Conservation (phyloP, 1,139 yeast genomes). For the Petasospora rhodanensis region DNA sequence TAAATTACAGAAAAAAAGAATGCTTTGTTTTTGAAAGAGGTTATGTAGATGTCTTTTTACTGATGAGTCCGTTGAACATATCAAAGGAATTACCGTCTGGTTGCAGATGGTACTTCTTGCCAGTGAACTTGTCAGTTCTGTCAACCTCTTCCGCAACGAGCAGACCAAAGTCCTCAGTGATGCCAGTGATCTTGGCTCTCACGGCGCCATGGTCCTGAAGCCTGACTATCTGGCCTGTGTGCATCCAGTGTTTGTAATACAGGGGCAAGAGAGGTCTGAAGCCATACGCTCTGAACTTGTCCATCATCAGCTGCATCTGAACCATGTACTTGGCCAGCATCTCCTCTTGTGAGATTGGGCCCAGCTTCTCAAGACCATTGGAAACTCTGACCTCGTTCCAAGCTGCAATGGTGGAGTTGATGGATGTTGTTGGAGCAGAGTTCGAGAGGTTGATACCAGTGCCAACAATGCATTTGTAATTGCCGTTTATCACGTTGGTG, state of each 20-base stretch:
- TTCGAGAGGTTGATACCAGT: conserved; percentile 83
- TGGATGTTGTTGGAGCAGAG: conserved; percentile 87
- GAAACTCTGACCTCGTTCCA: conserved; percentile 48
- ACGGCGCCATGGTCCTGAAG: conserved; percentile 43
- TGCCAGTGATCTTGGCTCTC: conserved; percentile 69
- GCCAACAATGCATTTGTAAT: conserved; percentile 67
- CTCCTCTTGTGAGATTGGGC: conserved; percentile 53
- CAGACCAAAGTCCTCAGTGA: conserved; percentile 79
- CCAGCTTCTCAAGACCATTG: conserved; percentile 39
- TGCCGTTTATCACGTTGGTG: conserved; percentile 58
- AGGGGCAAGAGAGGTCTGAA: conserved; percentile 63
- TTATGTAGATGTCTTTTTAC: no score
- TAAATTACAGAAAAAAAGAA: conserved; percentile 6
- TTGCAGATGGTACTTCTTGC: conserved; percentile 63
- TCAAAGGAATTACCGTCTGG: conserved; percentile 99
- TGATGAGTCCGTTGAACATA: conserved; percentile 87
- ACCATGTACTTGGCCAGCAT: conserved; percentile 68
- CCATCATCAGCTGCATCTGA: conserved; percentile 58
- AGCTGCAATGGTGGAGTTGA: conserved; percentile 61
- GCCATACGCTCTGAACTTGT: conserved; percentile 59
- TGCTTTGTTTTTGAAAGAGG: neutral
- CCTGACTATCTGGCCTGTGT: conserved; percentile 58
- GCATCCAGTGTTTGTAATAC: conserved; percentile 87
- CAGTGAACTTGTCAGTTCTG: conserved; percentile 39
- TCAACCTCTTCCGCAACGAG: conserved; percentile 67